phyloP scores from a whole-genome alignment of 2,329 filamentous ascomycete species.

The Talaromyces sp. region DNA sequence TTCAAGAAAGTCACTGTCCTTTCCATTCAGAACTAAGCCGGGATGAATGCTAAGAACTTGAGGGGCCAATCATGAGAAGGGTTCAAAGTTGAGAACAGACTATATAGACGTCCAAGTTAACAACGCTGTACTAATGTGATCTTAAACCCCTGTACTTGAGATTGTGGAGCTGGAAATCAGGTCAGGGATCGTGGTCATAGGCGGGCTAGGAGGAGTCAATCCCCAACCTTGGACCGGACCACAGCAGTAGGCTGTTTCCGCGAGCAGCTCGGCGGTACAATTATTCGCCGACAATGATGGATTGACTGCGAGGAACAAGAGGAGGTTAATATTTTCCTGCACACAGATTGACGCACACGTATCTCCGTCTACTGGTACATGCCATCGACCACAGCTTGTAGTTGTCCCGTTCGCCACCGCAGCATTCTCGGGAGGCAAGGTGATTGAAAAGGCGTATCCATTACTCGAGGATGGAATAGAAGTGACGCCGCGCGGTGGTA shows the following conservation, averaged over 20 bases:
- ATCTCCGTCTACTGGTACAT: constrained; percentile 18
- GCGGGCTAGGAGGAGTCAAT: background rate
- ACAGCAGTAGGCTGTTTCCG: constrained; percentile 21
- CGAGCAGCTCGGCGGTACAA: constrained; percentile 18
- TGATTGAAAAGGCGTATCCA: background rate
- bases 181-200: background rate
- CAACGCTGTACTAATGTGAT: no score
- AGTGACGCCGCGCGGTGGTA: background rate
- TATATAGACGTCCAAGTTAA: no score
- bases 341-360: constrained; percentile 23
- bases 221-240: constrained; percentile 12
- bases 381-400: constrained; percentile 15
- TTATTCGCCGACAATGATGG: constrained; percentile 18
- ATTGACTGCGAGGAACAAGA: constrained; percentile 21
- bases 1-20: no score
- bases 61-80: no score
- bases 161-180: background rate
- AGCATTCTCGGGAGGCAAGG: constrained; percentile 19
- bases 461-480: background rate
- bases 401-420: constrained; percentile 17
- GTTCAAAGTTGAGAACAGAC: no score
- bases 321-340: constrained; percentile 16
- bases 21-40: no score
- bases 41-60: no score
- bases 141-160: no score